Percentiles rank a stretch among this genome's conserved stretches.
Evolutionary conservation across 2,329 filamentous ascomycete genomes (phyloP).

Genomic region (Fusarium chuoi): DNA sequence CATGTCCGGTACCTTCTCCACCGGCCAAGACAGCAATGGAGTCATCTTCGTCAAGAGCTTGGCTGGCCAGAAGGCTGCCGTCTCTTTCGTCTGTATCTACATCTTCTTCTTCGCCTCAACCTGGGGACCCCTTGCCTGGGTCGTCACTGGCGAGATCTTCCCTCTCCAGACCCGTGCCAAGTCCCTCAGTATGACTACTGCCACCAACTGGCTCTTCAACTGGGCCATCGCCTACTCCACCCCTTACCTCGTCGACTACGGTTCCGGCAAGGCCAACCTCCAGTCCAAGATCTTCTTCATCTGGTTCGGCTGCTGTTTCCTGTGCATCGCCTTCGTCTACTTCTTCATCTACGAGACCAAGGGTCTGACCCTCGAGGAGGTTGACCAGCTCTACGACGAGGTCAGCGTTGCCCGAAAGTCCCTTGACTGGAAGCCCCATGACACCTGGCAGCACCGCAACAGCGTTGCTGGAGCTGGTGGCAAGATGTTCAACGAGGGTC

Average conservation of each 20-base stretch:
- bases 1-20: constrained; percentile 65
- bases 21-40: constrained; percentile 60
- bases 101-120: constrained; percentile 81
- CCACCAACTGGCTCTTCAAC: constrained; percentile 80
- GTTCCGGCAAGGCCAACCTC: constrained; percentile 76
- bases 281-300: constrained; percentile 82
- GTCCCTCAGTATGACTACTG: constrained; percentile 73
- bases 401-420: constrained; percentile 68
- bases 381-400: constrained; percentile 81
- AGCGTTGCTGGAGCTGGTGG: constrained; percentile 35
- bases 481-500: constrained; percentile 24
- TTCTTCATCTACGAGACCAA: constrained; percentile 90
- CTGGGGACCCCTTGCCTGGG: constrained; percentile 67
- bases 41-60: constrained; percentile 62
- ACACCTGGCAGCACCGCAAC: constrained; percentile 47
- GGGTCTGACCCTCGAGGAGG: constrained; percentile 82
- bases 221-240: constrained; percentile 82
- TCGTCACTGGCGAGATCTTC: constrained; percentile 67
- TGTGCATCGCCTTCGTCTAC: constrained; percentile 77
- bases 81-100: constrained; percentile 74
- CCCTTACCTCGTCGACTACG: constrained; percentile 81
- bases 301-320: constrained; percentile 77
- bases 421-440: constrained; percentile 56
- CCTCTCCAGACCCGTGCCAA: constrained; percentile 71
- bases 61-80: constrained; percentile 64